Base-by-base conservation (phyloP, 208 protist species). In the Leptomonas seymouri region DNA sequence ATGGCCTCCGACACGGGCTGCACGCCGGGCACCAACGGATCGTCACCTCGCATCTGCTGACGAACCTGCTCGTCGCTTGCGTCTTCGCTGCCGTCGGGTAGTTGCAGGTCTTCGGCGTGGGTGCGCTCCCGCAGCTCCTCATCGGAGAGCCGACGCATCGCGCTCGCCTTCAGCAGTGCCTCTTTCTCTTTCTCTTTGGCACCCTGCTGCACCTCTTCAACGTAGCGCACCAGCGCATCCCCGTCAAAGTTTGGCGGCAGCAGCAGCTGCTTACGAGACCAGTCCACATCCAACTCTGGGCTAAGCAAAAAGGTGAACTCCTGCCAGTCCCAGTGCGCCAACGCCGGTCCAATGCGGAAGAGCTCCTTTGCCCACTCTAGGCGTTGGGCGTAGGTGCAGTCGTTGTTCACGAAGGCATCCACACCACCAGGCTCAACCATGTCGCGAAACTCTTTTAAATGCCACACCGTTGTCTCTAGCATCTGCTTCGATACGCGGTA, bases 381-480 rank as follows among this genome's bases (percentile, higher is more conserved):
- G 16, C 93, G 82, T 77, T 97, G 70, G n/a, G 89, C 86, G 66
- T 97, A 97, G 20, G 93, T 97, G 81, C 76, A 92, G 57, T 96
- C 93, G 68, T 95, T 95, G 64, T 86, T 82, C 27, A 82, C 63
- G 42, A 94, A 97, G 12, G 82, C 86, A 49, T 97, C 93, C 34
- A 97, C 84, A 30, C 89, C 90, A 31, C 68, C 89, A 7, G 90
- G 90, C 60, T 93, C 81, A 16, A 84, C 83, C 73, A 91, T 87
- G 28, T 82, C 71, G 39, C 87, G 86, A 60, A 96, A 95, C 67
- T 96, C 82, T 66, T 91, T 93, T 20, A 97, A 57, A 50, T 96
- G 89, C 87, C 90, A 96, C 89, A 90, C 89, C 31, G 93, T 97
- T 48, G 90, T 82, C 81, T 97, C 89, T 25, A 97, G 74, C 86